These are phyloP conservation scores for Benincasa hispida DNA, from an alignment of 306 rosid species.

Conservation along the genomic window DNA sequence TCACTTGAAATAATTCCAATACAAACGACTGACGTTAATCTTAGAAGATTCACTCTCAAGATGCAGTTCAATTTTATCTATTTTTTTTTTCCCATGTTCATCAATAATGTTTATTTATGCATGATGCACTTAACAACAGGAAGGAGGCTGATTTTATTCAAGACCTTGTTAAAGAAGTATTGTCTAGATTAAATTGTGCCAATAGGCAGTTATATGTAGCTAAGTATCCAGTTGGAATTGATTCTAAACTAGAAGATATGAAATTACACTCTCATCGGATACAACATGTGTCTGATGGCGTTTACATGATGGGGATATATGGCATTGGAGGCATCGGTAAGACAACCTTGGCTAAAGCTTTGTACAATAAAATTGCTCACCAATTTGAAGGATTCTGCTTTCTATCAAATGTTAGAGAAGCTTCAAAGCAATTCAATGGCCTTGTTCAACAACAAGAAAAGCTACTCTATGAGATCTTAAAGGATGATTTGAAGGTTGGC, in stretches of 20 bases:
- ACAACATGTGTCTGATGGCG: background rate
- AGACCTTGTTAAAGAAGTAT: background rate
- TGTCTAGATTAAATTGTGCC: background rate
- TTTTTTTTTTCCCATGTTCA: background rate
- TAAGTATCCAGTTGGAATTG: background rate
- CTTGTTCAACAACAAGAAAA: background rate
- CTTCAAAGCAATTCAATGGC: background rate
- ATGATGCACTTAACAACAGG: background rate
- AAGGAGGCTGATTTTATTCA: background rate
- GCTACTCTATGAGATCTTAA: constrained; percentile 7
- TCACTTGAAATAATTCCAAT: too few species aligned
- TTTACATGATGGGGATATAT: background rate
- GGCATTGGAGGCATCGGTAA: constrained; percentile 15
- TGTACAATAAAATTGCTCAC: background rate
- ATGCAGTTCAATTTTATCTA: background rate
- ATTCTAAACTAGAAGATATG: background rate
- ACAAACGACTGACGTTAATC: too few species aligned
- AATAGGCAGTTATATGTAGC: background rate
- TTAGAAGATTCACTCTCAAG: background rate
- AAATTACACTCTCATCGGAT: background rate
- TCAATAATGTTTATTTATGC: background rate
- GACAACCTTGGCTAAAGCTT: constrained; percentile 18
- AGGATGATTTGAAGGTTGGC: background rate
- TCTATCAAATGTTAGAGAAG: constrained; percentile 1
- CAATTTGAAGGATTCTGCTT: background rate